Evolutionary conservation across 2,329 filamentous ascomycete genomes (phyloP).

Genomic region (Fusarium falciforme): DNA sequence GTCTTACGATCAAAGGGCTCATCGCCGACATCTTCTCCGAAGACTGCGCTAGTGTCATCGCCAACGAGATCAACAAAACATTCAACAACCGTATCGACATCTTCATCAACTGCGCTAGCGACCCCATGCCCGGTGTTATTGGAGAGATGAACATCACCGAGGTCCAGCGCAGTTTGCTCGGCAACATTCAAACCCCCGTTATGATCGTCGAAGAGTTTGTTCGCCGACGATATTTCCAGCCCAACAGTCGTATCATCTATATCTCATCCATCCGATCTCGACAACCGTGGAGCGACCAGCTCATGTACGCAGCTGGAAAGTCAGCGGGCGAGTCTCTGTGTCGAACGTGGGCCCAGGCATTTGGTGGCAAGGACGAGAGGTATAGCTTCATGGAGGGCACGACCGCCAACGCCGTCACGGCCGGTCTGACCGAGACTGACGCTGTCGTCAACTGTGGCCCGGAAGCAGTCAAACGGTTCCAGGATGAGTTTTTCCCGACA

Average conservation of each 20-base stretch:
- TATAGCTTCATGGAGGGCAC: slow-evolving; percentile 51
- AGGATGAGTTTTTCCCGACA: slow-evolving; percentile 48
- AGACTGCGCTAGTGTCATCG: slow-evolving; percentile 43
- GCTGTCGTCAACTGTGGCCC: slow-evolving; percentile 48
- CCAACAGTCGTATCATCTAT: slow-evolving; percentile 49
- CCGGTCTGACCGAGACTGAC: slow-evolving; percentile 49
- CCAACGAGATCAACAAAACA: slow-evolving; percentile 34
- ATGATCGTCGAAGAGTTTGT: slow-evolving; percentile 51
- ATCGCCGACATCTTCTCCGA: slow-evolving; percentile 46
- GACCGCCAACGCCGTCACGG: slow-evolving; percentile 49
- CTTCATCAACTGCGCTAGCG: slow-evolving; percentile 49
- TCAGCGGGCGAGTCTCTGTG: slow-evolving; percentile 50
- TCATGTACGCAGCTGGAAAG: slow-evolving; percentile 50
- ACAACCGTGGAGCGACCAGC: slow-evolving; percentile 48
- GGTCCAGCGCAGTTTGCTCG: slow-evolving; percentile 47
- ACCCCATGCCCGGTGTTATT: slow-evolving; percentile 44
- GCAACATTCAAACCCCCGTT: slow-evolving; percentile 50
- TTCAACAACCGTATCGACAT: slow-evolving; percentile 47
- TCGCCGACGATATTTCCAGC: slow-evolving; percentile 45
- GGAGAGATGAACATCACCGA: slow-evolving; percentile 43
- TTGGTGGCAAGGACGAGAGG: slow-evolving; percentile 49
- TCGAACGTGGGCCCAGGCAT: slow-evolving; percentile 51
- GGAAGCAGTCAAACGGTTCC: slow-evolving; percentile 46
- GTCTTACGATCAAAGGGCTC: slow-evolving; percentile 43
- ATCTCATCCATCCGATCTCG: slow-evolving; percentile 49